Evolutionary conservation across 73 alveolate genomes (phyloP), one percentile per base, ranked within the genome.

Genomic region (Paramecium pentaurelia): DNA sequence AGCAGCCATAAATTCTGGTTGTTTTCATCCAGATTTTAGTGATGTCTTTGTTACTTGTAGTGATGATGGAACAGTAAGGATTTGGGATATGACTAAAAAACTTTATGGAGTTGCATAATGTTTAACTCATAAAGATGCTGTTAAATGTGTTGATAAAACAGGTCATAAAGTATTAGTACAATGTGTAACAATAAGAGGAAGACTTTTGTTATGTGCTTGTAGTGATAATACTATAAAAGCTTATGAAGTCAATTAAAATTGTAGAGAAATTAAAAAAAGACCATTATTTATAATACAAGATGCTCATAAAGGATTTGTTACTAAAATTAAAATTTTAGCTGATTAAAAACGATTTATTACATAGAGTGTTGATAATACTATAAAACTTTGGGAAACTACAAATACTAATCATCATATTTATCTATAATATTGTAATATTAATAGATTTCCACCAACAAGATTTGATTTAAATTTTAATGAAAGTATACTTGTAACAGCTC

Each of bases 381-480:
- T 97, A 94, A 97, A 97, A 84, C 88, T 97, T 38, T 97, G 99
- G 99, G 99, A 97, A 86, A 86, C 95, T 44, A 90, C 98, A 88
- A 95, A 94, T 71, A 91, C 96, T 9, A 93, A 77, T 40, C 96
- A 95, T 70, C 99, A 99, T 16, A 68, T 97, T 60, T 64, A 80
- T 80, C 58, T 80, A 9, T 25, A 80, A 80, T 80, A 80, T 47
- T 80, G 91, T 36, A 80, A 27, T 49, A 49, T 80, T 10, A 80
- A 80, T 20, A 80, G 91, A 80, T 80, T 38, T 45, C 91, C 91
- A 44, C 77, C 91, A 20, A 80, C 91, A 11, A 45, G 91, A 80
- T 80, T 80, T 25, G 91, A 80, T 80, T 80, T 80, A 25, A 80
- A 80, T 80, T 25, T 38, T 38, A 73, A 80, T 80, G 91, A 80